These are phyloP conservation scores for Epicoccum sorghinum DNA, from an alignment of 2,329 filamentous ascomycete species.

Conservation along the genomic window DNA sequence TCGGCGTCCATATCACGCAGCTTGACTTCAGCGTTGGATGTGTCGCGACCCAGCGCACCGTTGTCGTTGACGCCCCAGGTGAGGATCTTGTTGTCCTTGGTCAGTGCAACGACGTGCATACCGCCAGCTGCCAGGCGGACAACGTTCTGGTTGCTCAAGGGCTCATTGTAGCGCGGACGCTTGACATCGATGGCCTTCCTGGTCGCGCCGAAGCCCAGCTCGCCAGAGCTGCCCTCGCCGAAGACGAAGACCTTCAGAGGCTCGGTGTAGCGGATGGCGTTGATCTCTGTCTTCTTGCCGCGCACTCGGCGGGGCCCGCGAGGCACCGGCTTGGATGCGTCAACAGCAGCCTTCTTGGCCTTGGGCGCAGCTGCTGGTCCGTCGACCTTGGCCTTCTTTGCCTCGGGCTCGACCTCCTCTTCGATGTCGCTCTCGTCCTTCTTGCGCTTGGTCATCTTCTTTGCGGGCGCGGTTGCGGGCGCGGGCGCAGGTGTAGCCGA, in stretches of 20 bases:
- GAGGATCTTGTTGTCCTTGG: constrained; percentile 78
- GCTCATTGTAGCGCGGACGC: constrained; percentile 72
- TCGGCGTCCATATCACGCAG: constrained; percentile 59
- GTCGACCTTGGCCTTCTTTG: constrained; percentile 34
- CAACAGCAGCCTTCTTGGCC: constrained; percentile 20
- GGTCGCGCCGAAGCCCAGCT: constrained; percentile 76
- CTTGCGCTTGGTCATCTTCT: constrained; percentile 39
- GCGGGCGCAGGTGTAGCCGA: constrained; percentile 27
- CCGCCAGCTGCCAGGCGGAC: constrained; percentile 79
- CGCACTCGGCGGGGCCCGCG: constrained; percentile 41
- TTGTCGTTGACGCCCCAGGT: constrained; percentile 91
- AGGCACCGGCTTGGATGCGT: constrained; percentile 27
- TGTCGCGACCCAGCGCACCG: constrained; percentile 78
- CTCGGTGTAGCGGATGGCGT: constrained; percentile 64
- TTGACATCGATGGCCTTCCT: constrained; percentile 74
- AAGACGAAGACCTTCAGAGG: constrained; percentile 78
- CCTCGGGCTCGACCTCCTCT: constrained; percentile 26
- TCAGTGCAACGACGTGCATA: constrained; percentile 80
- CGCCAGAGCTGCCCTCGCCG: constrained; percentile 79
- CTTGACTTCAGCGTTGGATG: constrained; percentile 67
- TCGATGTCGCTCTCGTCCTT: constrained; percentile 35
- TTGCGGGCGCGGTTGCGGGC: constrained; percentile 14
- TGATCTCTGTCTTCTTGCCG: constrained; percentile 59
- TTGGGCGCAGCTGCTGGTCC: constrained; percentile 23
- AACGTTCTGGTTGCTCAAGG: constrained; percentile 66